A percentile compares a stretch with the other conserved stretches of the same genome.
Evolutionary conservation across 192 early-diverging fungal species (phyloP).

Genomic region (Paraglomus brasilianum): DNA sequence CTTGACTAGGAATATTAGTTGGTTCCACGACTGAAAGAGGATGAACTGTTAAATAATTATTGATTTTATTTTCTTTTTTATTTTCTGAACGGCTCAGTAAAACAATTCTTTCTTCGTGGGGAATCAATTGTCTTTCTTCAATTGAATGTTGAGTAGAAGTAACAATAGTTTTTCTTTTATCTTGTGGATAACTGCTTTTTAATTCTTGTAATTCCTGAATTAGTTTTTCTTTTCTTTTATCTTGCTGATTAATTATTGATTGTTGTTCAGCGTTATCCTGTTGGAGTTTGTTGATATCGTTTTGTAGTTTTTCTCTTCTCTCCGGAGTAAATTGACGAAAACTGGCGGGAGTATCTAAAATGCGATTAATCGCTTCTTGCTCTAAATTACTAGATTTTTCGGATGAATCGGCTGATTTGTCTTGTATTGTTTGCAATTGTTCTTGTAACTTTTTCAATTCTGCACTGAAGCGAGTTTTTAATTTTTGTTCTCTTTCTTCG

Average conservation of each 20-base stretch:
- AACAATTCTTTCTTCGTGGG: conserved; percentile 14
- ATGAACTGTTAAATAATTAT: conserved; percentile 19
- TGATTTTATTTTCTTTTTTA: conserved; percentile 16
- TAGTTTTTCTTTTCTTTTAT: conserved; percentile 5
- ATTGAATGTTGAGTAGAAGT: neutral
- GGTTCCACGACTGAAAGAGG: neutral
- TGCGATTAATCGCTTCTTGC: conserved; percentile 5
- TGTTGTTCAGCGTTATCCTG: conserved; percentile 6
- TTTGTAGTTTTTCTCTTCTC: neutral
- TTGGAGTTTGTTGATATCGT: neutral
- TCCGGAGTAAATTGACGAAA: conserved; percentile 8
- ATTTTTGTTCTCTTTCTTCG: conserved; percentile 16
- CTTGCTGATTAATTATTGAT: conserved; percentile 11
- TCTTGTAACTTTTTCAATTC: conserved; percentile 4
- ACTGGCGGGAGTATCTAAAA: conserved; percentile 6
- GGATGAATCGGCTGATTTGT: neutral
- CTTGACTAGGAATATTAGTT: conserved; percentile 20
- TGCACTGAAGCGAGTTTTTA: neutral
- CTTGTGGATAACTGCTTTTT: conserved; percentile 5
- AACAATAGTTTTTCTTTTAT: conserved; percentile 1
- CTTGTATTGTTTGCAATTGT: neutral
- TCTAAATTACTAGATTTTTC: conserved; percentile 9
- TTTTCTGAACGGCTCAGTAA: conserved; percentile 13
- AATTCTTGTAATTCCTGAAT: conserved; percentile 14
- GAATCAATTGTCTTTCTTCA: conserved; percentile 21